Percentiles rank a stretch among this genome's conserved stretches.
Conservation (phyloP, 805 yeast genomes). For the Starmerella potacharoeniae region DNA sequence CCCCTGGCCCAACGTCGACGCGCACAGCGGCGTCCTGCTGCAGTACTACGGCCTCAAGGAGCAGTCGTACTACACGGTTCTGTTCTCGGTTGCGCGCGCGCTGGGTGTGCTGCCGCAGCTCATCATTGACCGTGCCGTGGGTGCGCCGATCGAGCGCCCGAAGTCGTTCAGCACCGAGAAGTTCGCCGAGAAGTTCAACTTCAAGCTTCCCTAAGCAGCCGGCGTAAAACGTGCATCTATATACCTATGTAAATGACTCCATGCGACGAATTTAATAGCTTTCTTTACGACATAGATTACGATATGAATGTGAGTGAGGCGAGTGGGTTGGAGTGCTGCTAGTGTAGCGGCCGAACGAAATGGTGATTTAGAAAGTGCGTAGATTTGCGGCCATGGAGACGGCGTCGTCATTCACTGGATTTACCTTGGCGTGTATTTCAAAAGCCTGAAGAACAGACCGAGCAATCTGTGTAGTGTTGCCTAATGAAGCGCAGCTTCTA, state of each 20-base stretch:
- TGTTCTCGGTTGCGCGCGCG: slow-evolving; percentile 80
- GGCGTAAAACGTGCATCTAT: slow-evolving; percentile 1
- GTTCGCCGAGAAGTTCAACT: slow-evolving; percentile 48
- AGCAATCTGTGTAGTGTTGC: no score
- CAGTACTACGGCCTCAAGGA: slow-evolving; percentile 79
- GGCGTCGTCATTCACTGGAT: no score
- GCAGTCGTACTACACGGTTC: slow-evolving; percentile 72
- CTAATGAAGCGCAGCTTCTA: no score
- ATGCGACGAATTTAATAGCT: neutral
- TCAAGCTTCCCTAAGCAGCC: slow-evolving; percentile 20
- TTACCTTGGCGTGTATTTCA: no score
- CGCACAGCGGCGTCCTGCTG: slow-evolving; percentile 74
- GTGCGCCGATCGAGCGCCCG: slow-evolving; percentile 79
- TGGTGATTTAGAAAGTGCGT: no score
- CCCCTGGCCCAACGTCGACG: slow-evolving; percentile 89
- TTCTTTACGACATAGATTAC: no score
- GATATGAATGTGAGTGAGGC: no score
- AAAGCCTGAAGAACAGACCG: no score
- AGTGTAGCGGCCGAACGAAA: no score
- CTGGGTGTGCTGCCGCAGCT: slow-evolving; percentile 78
- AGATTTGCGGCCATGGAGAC: no score
- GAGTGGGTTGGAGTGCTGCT: no score
- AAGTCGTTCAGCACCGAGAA: slow-evolving; percentile 90
- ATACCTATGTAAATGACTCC: neutral
- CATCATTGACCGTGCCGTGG: slow-evolving; percentile 73